Evolutionary conservation across 345 rosid species (phyloP).

Genomic region (Adansonia digitata): DNA sequence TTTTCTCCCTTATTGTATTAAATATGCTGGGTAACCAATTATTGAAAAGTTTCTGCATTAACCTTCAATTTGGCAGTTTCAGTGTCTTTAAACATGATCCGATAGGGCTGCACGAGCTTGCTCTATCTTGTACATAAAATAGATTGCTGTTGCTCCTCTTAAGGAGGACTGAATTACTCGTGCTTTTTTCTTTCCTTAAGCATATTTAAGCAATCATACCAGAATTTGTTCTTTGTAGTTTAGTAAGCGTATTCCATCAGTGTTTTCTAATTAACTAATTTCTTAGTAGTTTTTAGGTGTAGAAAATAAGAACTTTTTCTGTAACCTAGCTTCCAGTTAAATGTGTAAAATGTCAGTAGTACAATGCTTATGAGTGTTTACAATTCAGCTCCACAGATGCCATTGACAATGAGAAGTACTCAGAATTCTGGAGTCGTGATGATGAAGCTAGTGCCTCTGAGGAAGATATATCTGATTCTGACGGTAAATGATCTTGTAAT

Average conservation of each 20-base stretch:
- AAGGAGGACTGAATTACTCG: background rate
- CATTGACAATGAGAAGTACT: slow-evolving; percentile 39
- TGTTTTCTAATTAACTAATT: background rate
- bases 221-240: background rate
- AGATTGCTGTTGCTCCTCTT: background rate
- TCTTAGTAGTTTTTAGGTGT: background rate
- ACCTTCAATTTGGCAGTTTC: background rate
- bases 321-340: background rate
- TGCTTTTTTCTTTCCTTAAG: background rate
- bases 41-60: background rate
- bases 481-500: slow-evolving; percentile 40
- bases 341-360: background rate
- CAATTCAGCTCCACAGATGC: slow-evolving; percentile 44
- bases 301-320: background rate
- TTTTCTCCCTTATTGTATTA: background rate
- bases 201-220: background rate
- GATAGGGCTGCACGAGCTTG: background rate
- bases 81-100: background rate
- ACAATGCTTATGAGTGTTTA: slow-evolving; percentile 5
- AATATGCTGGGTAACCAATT: background rate
- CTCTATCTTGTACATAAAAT: background rate
- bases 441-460: slow-evolving; percentile 75
- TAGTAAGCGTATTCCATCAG: background rate
- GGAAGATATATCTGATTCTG: slow-evolving; percentile 88
- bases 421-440: slow-evolving; percentile 91